Evolutionary conservation across 106 monocot species (phyloP).

Genomic region (Iris macrosiphon): DNA sequence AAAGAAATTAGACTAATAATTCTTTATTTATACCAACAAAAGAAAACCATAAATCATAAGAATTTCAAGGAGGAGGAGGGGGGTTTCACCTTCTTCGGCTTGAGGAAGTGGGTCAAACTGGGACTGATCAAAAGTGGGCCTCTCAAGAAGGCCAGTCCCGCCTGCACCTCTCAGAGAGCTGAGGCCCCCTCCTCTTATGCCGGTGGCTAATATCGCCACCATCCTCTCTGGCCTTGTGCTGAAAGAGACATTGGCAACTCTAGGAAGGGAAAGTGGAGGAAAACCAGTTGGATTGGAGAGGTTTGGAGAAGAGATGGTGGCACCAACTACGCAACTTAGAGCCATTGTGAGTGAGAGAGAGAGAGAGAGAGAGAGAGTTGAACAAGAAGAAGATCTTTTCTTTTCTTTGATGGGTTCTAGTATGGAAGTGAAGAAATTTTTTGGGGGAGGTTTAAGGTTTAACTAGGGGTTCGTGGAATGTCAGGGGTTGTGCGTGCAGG

Average conservation of each 20-base stretch:
- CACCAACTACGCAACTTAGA: not conserved
- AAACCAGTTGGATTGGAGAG: not conserved
- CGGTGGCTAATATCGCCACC: not conserved
- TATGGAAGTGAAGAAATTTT: no score
- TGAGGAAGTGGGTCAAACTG: conserved; percentile 51
- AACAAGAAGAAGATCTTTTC: no score
- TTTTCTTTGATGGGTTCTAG: no score
- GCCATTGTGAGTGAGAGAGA: no score
- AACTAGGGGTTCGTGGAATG: no score
- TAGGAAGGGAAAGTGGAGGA: not conserved
- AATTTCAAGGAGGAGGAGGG: no score
- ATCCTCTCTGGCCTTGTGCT: not conserved
- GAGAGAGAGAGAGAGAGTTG: no score
- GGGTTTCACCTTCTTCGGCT: conserved; percentile 41
- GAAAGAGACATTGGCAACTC: not conserved
- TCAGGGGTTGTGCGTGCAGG: no score
- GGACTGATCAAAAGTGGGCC: conserved; percentile 55
- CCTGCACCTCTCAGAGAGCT: conserved; percentile 26
- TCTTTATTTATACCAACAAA: no score
- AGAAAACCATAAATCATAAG: no score
- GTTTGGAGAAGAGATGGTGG: not conserved
- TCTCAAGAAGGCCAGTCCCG: conserved; percentile 42
- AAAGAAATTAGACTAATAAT: no score
- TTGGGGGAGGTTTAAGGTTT: no score
- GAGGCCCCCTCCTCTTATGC: conserved; percentile 1